Evolutionary conservation across 2,329 filamentous ascomycete species (phyloP), one percentile per base, ranked within the genome.

Genomic region (Claviceps fusiformis): DNA sequence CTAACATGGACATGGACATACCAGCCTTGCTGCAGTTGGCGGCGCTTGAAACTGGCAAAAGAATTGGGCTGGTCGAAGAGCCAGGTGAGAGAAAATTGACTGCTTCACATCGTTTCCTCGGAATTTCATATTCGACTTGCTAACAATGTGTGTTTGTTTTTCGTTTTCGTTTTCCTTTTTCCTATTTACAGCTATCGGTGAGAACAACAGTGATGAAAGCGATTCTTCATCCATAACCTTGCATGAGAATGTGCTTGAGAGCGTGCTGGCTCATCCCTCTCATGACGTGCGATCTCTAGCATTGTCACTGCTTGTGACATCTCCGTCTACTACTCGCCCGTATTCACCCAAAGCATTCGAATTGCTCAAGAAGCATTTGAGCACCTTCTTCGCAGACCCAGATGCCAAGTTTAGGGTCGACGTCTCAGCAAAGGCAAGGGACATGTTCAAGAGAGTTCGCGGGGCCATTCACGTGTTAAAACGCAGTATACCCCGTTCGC

Each of bases 351-450:
- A 73, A 10, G 78, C 84, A 0, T 73, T 96, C 3, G 67, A 71
- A 3, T 75, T 86, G 13, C 72, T 97, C 2, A 76, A 76, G 54
- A 74, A 72, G 39, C 82, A 88, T 56, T 70, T 97, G 3, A 76
- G 80, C 1, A 79, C 84, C 17, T 82, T 92, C 59, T 86, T 95
- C 65, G 82, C 89, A 3, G 91, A 96, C 59, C 83, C 87, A 0
- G 90, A 96, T 65, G 84, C 92, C 6, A 89, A 92, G 62, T 86
- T 91, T 60, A 82, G 93, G 55, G 86, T 91, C 56, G 89, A 95
- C 61, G 76, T 95, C 1, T 76, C 92, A 31, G 82, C 83, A 29
- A 80, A 87, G 58, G 82, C 86, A 2, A 85, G 88, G 58, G 83
- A 85, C 61, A 81, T 97, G 66, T 81, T 91, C 56, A 84, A 86